Base-by-base conservation (phyloP, 2,329 filamentous ascomycete species). In the Colletotrichum sojae region DNA sequence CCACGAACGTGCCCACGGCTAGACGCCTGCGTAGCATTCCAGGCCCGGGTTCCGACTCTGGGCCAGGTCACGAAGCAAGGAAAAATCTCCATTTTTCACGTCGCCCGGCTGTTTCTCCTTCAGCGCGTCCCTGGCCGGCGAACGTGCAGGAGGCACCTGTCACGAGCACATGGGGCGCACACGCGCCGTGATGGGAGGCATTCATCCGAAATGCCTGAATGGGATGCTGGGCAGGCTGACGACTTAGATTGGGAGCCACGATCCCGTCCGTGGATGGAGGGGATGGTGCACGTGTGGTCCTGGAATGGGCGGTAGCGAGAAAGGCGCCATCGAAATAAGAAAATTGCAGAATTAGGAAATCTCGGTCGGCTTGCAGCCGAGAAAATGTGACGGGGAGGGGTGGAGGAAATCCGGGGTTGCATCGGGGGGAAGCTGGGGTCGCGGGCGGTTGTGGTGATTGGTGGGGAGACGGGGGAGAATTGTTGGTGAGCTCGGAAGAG, bases 151-250 rank as follows among this genome's bases (percentile, higher is more conserved):
- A n/a, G 22, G 10, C 36, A 22, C 6, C 43, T 51, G 62, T 69
- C 66, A 69, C 66, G 62, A 66, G 62, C 18, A 46, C 62, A 56
- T 15, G 0, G 22, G 22, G 5, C 4, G n/a, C 53, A 43, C 43
- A 12, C 49, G 52, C 56, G 57, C 67, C 39, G 20, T 53, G 67
- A 43, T 57, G 63, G 64, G 57, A 25, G 10, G 53, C 52, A 67
- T 70, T 67, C 63, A 67, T 68, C 63, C 67, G 56, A 45, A 53
- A 46, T 57, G 63, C 67, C 67, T 67, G 63, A 68, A 67, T 63
- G 5, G 52, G 67, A 57, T 13, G 22, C 36, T 53, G 48, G 45
- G 52, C 31, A 22, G 15, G 45, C 46, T 40, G 57, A 25, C 22
- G 22, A 49, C 18, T 22, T 59, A 57, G 22, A 57, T 67, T 67